These are phyloP conservation scores for Kandelia obovata DNA, from an alignment of 345 rosid species.

Conservation along the genomic window DNA sequence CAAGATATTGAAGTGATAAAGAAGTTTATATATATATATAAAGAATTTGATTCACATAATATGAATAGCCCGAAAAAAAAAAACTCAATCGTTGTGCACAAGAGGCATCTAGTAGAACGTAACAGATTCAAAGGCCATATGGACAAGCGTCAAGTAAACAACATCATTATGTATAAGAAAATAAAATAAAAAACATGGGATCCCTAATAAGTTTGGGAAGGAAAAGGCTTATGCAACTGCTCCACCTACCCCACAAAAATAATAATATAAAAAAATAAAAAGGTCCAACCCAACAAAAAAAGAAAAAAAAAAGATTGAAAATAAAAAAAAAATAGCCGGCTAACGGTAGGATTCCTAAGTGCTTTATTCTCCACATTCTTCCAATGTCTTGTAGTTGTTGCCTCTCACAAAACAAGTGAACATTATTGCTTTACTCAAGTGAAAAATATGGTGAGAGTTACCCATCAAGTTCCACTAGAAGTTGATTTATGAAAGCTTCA, in stretches of 20 bases:
- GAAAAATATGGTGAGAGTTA: slow-evolving; percentile 32
- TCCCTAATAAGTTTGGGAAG: no score
- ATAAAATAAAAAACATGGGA: no score
- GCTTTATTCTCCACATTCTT: background rate
- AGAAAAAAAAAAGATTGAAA: background rate
- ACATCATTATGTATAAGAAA: no score
- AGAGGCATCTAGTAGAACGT: no score
- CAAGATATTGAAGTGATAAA: slow-evolving; percentile 9
- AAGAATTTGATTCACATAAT: background rate
- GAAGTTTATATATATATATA: background rate
- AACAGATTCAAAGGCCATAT: no score
- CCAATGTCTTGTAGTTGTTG: background rate
- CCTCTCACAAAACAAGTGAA: background rate
- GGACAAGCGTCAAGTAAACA: no score
- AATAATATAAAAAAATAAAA: no score
- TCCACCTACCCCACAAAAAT: no score
- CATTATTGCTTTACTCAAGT: slow-evolving; percentile 4
- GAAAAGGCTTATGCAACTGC: no score
- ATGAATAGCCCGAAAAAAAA: background rate
- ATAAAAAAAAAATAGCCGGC: background rate
- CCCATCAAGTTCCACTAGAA: slow-evolving; percentile 99
- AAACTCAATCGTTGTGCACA: background rate
- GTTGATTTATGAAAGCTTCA: slow-evolving; percentile 95
- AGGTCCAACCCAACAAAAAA: background rate
- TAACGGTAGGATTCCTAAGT: background rate